These are phyloP conservation scores for Rachicladosporium sp. DNA, from an alignment of 2,329 filamentous ascomycete species.

Conservation along the genomic window DNA sequence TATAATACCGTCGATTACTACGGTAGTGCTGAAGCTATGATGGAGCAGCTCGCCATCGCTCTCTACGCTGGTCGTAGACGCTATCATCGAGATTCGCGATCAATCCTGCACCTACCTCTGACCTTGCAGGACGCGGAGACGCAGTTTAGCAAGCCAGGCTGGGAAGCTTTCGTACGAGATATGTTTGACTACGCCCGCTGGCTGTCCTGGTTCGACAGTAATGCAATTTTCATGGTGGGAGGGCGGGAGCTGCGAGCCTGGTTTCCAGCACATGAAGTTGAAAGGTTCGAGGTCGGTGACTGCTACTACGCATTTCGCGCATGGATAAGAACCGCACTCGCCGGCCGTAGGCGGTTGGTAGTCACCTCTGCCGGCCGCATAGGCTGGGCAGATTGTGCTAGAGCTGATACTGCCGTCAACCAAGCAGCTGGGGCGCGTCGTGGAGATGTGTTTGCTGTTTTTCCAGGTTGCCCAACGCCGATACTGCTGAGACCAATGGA, in stretches of 20 bases:
- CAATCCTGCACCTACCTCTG: not conserved
- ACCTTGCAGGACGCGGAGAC: not conserved
- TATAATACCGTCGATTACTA: not conserved
- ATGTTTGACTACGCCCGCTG: no score
- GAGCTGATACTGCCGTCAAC: not conserved
- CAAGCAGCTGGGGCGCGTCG: not conserved
- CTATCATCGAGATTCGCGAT: not conserved
- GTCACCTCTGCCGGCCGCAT: no score
- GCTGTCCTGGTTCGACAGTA: no score
- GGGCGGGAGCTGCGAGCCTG: no score
- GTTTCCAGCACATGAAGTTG: no score
- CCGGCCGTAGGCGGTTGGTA: no score
- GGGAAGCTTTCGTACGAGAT: no score
- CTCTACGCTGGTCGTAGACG: not conserved
- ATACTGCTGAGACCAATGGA: not conserved
- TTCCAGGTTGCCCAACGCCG: not conserved
- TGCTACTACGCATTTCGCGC: no score
- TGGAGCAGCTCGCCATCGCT: not conserved
- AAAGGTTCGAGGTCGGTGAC: no score
- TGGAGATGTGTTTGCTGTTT: not conserved
- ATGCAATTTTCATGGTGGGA: no score
- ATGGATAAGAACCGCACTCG: no score
- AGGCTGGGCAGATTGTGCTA: not conserved
- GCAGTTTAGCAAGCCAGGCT: no score
- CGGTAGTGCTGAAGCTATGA: not conserved